Base-by-base conservation (phyloP, 2,329 filamentous ascomycete species). In the Simplicillium sp. region DNA sequence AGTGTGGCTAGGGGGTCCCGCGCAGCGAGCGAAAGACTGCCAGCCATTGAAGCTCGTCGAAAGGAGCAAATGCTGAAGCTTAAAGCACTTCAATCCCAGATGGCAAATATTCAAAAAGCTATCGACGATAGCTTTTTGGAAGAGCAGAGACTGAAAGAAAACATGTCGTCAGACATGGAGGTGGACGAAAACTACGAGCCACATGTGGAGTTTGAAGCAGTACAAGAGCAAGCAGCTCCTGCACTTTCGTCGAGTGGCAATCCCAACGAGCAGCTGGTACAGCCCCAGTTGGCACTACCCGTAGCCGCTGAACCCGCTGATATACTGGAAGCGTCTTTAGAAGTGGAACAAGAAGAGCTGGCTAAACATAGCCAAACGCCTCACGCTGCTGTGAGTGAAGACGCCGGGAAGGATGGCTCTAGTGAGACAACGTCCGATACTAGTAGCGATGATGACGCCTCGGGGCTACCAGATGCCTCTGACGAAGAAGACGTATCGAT, bases 21-120 rank as follows among this genome's bases (percentile, higher is more conserved):
- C 6, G 54, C 53, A 31, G 58, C 60, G 5, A 62, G 59, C 37
- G 59, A 62, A 34, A 55, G 60, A n/a, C 45, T 65, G 16, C 55
- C 61, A 9, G 44, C 62, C 12, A 41, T 65, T 16, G 59, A 62
- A 48, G 59, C 60, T 16, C 57, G 52, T 33, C 51, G 61, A 25
- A 56, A 48, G 39, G 54, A 60, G 17, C 55, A 75, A 48, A 61
- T 67, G 42, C 59, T 64, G n/a, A 70, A 65, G 44, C 50, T 77
- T 14, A 62, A 64, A 40, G 54, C 61, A 15, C 50, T 75, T 29
- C 61, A 69, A 43, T 64, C 67, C 4, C 65, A 75, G 50, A 60
- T 71, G 16, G 59, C 60, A 15, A 64, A 60, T 14, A 62, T 77
- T 29, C 61, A 75, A 50, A 62, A 62, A 17, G 73, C 77, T 44